A percentile compares a stretch with the other conserved stretches of the same genome.
Evolutionary conservation across 23 red algal genomes (phyloP).

Genomic region (Pyropia haitanensis): DNA sequence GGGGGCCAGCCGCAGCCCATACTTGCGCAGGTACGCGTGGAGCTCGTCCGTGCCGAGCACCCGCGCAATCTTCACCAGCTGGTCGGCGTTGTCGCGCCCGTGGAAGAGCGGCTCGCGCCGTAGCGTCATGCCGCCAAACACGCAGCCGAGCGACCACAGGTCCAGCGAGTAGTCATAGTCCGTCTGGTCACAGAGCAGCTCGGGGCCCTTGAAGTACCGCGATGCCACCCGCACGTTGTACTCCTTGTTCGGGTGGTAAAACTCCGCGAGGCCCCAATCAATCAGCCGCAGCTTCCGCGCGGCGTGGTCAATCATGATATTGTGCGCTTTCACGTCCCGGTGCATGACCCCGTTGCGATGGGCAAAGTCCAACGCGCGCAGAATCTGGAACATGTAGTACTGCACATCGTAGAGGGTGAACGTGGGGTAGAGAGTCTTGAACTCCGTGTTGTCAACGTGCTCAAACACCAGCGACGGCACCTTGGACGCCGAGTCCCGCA

Average conservation of each 20-base stretch:
- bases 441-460: conserved; percentile 93
- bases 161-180: conserved; percentile 99
- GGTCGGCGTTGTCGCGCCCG: conserved; percentile 94
- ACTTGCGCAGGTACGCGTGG: conserved; percentile 64
- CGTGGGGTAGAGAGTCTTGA: conserved; percentile 90
- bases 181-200: conserved; percentile 86
- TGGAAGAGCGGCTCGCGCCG: conserved; percentile 94
- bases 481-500: conserved; percentile 89
- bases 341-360: conserved; percentile 98
- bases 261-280: conserved; percentile 99
- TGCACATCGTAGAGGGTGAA: conserved; percentile 79
- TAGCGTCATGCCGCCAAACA: conserved; percentile 98
- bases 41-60: conserved; percentile 94
- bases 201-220: conserved; percentile 97
- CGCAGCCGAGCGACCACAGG: conserved; percentile 97
- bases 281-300: conserved; percentile 82
- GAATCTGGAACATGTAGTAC: conserved; percentile 94
- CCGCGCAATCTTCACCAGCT: conserved; percentile 90
- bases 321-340: conserved; percentile 98
- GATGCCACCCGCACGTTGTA: conserved; percentile 99
- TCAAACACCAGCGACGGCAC: conserved; percentile 95
- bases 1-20: conserved; percentile 69
- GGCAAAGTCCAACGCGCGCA: conserved; percentile 85
- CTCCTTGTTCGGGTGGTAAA: conserved; percentile 87
- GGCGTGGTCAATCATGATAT: conserved; percentile 90